Evolutionary conservation across 2,329 filamentous ascomycete species (phyloP).

Genomic region (Arthrobotrys entomopaga): DNA sequence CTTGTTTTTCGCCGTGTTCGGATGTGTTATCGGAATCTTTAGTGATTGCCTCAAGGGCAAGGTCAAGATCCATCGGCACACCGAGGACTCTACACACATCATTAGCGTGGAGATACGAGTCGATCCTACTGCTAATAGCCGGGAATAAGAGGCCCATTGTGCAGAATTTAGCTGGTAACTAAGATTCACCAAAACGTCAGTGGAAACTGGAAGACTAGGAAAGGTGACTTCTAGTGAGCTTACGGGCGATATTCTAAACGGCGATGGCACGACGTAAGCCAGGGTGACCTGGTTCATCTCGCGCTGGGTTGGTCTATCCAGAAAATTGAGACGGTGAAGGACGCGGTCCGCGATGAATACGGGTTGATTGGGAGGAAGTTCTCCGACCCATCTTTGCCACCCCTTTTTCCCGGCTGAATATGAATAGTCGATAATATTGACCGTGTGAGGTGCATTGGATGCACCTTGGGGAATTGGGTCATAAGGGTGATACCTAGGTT

Average conservation of each 20-base stretch:
- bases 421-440: constrained; percentile 83
- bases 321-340: constrained; percentile 80
- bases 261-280: constrained; percentile 79
- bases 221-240: constrained; percentile 61
- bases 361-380: constrained; percentile 76
- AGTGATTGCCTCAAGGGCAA: constrained; percentile 89
- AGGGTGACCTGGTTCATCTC: constrained; percentile 65
- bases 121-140: constrained; percentile 83
- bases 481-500: constrained; percentile 70
- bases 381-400: constrained; percentile 64
- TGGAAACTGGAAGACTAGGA: neutral
- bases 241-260: constrained; percentile 79
- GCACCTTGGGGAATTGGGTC: constrained; percentile 73
- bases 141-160: constrained; percentile 80
- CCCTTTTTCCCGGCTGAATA: constrained; percentile 77
- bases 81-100: constrained; percentile 77
- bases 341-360: constrained; percentile 81
- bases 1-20: constrained; percentile 73
- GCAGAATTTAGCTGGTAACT: constrained; percentile 77
- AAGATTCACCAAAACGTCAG: constrained; percentile 6
- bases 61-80: constrained; percentile 68
- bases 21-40: constrained; percentile 89
- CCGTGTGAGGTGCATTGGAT: constrained; percentile 65
- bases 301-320: constrained; percentile 73
- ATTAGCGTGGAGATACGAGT: constrained; percentile 80